Conservation (phyloP, 257 asterid genomes). For the Schizonepeta tenuifolia region DNA sequence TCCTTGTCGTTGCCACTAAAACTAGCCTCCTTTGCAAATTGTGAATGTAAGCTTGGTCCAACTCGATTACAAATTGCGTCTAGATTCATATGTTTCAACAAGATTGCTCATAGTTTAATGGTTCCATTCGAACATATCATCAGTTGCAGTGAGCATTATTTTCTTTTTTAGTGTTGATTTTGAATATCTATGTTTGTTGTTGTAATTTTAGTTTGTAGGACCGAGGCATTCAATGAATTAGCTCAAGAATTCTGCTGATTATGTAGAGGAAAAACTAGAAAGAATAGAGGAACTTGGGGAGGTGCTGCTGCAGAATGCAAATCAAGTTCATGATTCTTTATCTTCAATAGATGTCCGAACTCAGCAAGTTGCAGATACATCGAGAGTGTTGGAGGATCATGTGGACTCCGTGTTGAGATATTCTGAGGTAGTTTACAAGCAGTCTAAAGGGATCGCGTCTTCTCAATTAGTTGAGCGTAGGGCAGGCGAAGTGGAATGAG, state of each 20-base stretch:
- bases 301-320: slow-evolving; percentile 47
- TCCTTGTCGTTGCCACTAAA: no score
- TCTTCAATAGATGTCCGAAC: slow-evolving; percentile 52
- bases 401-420: slow-evolving; percentile 59
- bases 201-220: slow-evolving; percentile 48
- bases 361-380: slow-evolving; percentile 51
- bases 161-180: background rate
- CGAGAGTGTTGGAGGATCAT: slow-evolving; percentile 57
- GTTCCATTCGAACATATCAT: no score
- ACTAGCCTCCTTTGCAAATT: no score
- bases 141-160: slow-evolving; percentile 68
- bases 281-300: slow-evolving; percentile 60
- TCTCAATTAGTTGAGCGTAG: slow-evolving; percentile 63
- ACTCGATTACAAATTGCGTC: no score
- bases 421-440: slow-evolving; percentile 57
- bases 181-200: background rate
- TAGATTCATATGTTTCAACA: no score
- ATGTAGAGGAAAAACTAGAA: slow-evolving; percentile 59
- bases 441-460: slow-evolving; percentile 65
- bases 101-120: no score
- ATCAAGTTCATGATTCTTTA: slow-evolving; percentile 59
- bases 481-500: slow-evolving; percentile 68
- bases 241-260: slow-evolving; percentile 62
- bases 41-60: no score
- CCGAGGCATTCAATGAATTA: slow-evolving; percentile 78